A percentile compares a stretch with the other conserved stretches of the same genome.
Conservation (phyloP, 192 early-diverging fungal species). For the Dimargaris cristalligena region DNA sequence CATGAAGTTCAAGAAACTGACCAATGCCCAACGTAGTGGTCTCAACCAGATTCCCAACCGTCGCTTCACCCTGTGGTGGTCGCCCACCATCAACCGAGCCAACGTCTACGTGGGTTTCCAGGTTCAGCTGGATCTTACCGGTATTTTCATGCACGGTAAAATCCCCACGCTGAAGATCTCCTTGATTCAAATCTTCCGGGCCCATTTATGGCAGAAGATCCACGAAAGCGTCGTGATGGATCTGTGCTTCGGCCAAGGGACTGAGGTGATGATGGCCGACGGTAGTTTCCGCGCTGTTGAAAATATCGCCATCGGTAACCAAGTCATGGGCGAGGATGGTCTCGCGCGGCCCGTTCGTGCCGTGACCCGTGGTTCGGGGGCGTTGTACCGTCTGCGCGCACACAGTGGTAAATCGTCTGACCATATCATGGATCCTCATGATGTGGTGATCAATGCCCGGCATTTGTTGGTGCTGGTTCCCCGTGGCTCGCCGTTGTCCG, state of each 20-base stretch:
- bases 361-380: slow-evolving; percentile 22
- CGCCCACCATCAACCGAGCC: slow-evolving; percentile 91
- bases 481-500: too few relatives aligned
- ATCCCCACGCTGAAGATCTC: slow-evolving; percentile 99
- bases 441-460: not conserved
- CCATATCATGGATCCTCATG: too few relatives aligned
- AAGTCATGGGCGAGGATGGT: slow-evolving; percentile 24
- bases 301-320: slow-evolving; percentile 17
- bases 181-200: slow-evolving; percentile 95
- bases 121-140: slow-evolving; percentile 97
- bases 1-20: slow-evolving; percentile 95
- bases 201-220: slow-evolving; percentile 98
- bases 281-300: slow-evolving; percentile 18
- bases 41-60: slow-evolving; percentile 99
- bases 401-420: too few relatives aligned
- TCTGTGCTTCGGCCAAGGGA: slow-evolving; percentile 33
- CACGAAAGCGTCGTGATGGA: slow-evolving; percentile 75
- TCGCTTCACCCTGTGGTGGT: slow-evolving; percentile 99
- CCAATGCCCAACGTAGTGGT: slow-evolving; percentile 94
- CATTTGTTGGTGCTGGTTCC: slow-evolving; percentile 2
- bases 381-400: slow-evolving; percentile 21
- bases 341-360: slow-evolving; percentile 22
- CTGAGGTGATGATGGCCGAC: slow-evolving; percentile 47
- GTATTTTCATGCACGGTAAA: slow-evolving; percentile 99
- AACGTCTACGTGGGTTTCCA: slow-evolving; percentile 99